Conservation (phyloP, 768 basidiomycete genomes). For the Lyophyllum decastes region DNA sequence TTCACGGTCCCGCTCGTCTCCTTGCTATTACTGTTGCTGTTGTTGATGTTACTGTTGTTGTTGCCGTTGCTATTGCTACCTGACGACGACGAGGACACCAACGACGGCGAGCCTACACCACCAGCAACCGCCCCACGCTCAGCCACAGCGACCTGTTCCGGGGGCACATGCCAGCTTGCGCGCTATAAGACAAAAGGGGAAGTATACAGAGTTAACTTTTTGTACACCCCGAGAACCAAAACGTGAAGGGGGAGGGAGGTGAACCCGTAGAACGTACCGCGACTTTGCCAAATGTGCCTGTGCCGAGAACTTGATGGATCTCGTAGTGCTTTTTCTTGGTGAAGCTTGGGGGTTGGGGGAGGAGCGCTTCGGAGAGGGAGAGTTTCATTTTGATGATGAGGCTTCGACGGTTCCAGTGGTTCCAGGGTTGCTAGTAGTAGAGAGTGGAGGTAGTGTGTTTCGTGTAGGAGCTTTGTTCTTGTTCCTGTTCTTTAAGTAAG, state of each 20-base stretch:
- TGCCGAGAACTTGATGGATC: constrained; percentile 71
- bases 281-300: constrained; percentile 91
- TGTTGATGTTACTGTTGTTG: too few species aligned
- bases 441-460: too few species aligned
- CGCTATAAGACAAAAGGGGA: constrained; percentile 38
- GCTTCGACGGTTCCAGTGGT: too few species aligned
- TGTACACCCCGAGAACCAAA: too few species aligned
- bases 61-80: too few species aligned
- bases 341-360: constrained; percentile 86
- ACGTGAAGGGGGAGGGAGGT: neutral
- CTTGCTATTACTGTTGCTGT: constrained; percentile 5
- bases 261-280: constrained; percentile 52
- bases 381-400: too few species aligned
- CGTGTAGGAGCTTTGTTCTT: too few species aligned
- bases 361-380: constrained; percentile 55
- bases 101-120: too few species aligned
- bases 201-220: neutral
- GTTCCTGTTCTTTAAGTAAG: too few species aligned
- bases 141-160: constrained; percentile 56
- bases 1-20: constrained; percentile 45
- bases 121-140: constrained; percentile 56
- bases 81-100: too few species aligned
- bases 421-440: too few species aligned
- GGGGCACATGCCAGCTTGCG: constrained; percentile 79
- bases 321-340: constrained; percentile 84